Percentiles rank a stretch among this genome's conserved stretches.
phyloP scores from a whole-genome alignment of 495 filamentous ascomycete species.

The Apodospora peruviana region DNA sequence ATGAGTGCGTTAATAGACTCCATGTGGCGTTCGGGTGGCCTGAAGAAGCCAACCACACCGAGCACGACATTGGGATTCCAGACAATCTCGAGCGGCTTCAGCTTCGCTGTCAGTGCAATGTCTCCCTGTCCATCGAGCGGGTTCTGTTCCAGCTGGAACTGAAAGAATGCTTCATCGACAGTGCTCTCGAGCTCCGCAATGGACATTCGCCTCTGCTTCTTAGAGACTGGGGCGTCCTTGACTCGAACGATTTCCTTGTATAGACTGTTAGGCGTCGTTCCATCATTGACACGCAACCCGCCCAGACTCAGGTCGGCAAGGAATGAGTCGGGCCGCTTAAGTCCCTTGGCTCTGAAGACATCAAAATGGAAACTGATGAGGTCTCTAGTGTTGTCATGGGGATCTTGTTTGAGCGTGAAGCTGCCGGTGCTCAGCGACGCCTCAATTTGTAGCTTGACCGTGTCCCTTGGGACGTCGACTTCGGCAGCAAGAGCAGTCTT shows the following conservation, averaged over 20 bases:
- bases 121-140: slow-evolving; percentile 90
- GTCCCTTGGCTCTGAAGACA: slow-evolving; percentile 78
- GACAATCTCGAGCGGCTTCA: slow-evolving; percentile 93
- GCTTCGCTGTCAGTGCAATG: slow-evolving; percentile 78
- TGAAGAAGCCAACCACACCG: slow-evolving; percentile 88
- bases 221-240: slow-evolving; percentile 67
- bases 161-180: slow-evolving; percentile 74
- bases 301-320: slow-evolving; percentile 83
- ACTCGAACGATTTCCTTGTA: slow-evolving; percentile 92
- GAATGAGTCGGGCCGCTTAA: slow-evolving; percentile 86
- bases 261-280: slow-evolving; percentile 82
- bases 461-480: slow-evolving; percentile 84
- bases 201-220: slow-evolving; percentile 41
- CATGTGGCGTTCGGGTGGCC: slow-evolving; percentile 94
- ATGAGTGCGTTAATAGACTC: slow-evolving; percentile 92
- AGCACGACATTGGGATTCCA: slow-evolving; percentile 93
- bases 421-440: slow-evolving; percentile 85
- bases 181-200: slow-evolving; percentile 60
- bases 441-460: slow-evolving; percentile 86
- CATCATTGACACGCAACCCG: slow-evolving; percentile 90
- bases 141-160: slow-evolving; percentile 87
- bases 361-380: slow-evolving; percentile 90
- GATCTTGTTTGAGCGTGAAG: slow-evolving; percentile 85
- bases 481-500: slow-evolving; percentile 82
- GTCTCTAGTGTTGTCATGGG: slow-evolving; percentile 71